These are phyloP conservation scores for Leccinum fallax DNA, from an alignment of 1,284 basidiomycete genomes.

Conservation along the genomic window DNA sequence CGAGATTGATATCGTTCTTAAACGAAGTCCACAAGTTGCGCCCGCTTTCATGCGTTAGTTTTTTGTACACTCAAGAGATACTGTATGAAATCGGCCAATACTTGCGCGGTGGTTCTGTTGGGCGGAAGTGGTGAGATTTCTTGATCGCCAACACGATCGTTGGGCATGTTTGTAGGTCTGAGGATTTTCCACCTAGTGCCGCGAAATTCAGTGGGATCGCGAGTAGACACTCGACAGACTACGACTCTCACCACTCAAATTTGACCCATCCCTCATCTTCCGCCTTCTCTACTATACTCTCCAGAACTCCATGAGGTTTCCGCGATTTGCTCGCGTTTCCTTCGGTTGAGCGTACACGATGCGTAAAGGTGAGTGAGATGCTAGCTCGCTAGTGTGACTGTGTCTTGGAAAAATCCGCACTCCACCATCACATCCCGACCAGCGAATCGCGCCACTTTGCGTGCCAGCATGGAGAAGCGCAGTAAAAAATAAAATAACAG, in stretches of 20 bases:
- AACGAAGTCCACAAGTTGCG: slow-evolving; percentile 39
- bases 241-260: slow-evolving; percentile 42
- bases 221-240: neutral
- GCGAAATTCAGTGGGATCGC: neutral
- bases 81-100: slow-evolving; percentile 49
- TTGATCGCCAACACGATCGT: slow-evolving; percentile 22
- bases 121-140: slow-evolving; percentile 44
- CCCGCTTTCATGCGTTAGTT: slow-evolving; percentile 41
- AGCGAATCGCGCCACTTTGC: no score
- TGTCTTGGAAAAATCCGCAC: no score
- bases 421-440: no score
- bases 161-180: slow-evolving; percentile 27
- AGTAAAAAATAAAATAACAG: no score
- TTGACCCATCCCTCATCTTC: slow-evolving; percentile 50
- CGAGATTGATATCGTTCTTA: slow-evolving; percentile 34
- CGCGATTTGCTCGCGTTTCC: no score
- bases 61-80: slow-evolving; percentile 43
- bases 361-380: no score
- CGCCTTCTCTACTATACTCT: slow-evolving; percentile 43
- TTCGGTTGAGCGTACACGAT: no score
- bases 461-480: no score
- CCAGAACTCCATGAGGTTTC: slow-evolving; percentile 21
- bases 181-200: slow-evolving; percentile 40
- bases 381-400: no score
- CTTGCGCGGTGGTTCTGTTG: slow-evolving; percentile 42